phyloP scores from a whole-genome alignment of 1,284 basidiomycete species.

The Amylostereum chailletii region DNA sequence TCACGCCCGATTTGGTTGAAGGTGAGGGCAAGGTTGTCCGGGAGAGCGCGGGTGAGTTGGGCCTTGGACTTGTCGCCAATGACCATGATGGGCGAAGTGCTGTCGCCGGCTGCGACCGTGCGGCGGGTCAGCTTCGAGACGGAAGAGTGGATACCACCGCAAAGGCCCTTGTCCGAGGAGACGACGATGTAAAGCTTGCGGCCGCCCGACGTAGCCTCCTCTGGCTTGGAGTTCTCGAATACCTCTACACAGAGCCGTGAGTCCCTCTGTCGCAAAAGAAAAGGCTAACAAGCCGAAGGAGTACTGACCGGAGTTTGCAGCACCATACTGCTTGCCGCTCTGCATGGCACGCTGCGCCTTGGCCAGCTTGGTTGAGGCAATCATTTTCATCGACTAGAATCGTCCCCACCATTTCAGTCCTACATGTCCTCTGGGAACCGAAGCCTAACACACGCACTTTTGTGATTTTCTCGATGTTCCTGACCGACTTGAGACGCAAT shows the following conservation, averaged over 20 bases:
- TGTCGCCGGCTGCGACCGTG: conserved; percentile 43
- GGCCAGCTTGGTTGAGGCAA: conserved; percentile 94
- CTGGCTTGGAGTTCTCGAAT: conserved; percentile 64
- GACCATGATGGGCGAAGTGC: conserved; percentile 70
- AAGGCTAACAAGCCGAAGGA: conserved; percentile 1
- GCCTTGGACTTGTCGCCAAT: conserved; percentile 98
- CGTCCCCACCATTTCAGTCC: too few relatives aligned
- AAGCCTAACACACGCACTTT: conserved; percentile 53
- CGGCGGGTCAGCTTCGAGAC: conserved; percentile 85
- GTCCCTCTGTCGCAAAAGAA: neutral
- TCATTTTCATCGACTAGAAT: conserved; percentile 95
- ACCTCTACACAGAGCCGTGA: conserved; percentile 49
- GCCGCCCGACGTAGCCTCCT: conserved; percentile 52
- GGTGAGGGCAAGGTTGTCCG: conserved; percentile 70
- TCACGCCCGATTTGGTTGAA: conserved; percentile 99
- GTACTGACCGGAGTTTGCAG: conserved; percentile 82
- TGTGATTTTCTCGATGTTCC: conserved; percentile 99
- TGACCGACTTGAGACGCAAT: conserved; percentile 92
- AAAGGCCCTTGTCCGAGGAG: conserved; percentile 98
- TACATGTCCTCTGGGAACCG: neutral
- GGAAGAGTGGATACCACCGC: conserved; percentile 99
- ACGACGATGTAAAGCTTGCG: conserved; percentile 88
- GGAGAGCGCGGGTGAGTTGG: conserved; percentile 71
- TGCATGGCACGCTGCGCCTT: conserved; percentile 96
- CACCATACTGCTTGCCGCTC: conserved; percentile 89